Conservation (phyloP, 164 flowering plant genomes). For the Tinospora cordifolia region DNA sequence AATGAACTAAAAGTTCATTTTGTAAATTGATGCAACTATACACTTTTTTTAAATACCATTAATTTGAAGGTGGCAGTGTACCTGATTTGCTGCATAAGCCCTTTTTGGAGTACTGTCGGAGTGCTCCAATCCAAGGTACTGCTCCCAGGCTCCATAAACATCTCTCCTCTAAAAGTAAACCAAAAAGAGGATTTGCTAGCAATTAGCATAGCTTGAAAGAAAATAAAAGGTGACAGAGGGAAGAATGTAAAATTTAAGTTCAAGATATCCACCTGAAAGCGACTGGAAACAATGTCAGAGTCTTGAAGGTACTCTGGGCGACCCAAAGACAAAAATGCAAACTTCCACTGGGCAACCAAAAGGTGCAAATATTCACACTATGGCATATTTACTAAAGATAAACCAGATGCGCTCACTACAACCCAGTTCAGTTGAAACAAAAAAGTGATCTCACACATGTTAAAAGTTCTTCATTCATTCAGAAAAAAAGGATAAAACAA, state of each 20-base stretch:
- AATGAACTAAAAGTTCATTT: background rate
- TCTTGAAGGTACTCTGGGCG: constrained; percentile 83
- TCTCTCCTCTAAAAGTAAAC: constrained; percentile 50
- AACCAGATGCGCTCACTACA: background rate
- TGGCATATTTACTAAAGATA: background rate
- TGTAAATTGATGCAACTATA: background rate
- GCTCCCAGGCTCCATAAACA: constrained; percentile 91
- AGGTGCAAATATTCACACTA: background rate
- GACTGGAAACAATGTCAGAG: constrained; percentile 52
- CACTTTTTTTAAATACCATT: too few species aligned
- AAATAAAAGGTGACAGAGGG: background rate
- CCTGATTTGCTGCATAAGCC: constrained; percentile 62
- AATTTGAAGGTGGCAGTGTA: constrained; percentile 8
- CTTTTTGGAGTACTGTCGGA: constrained; percentile 63
- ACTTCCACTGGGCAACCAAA: constrained; percentile 58
- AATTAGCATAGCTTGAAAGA: background rate
- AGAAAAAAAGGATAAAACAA: background rate
- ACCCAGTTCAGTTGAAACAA: background rate
- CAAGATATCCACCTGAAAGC: constrained; percentile 54
- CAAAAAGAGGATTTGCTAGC: background rate
- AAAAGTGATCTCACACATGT: background rate
- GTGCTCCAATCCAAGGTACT: constrained; percentile 85
- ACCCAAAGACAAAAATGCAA: constrained; percentile 72
- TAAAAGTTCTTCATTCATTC: background rate
- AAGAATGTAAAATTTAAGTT: background rate